Conservation (phyloP, 2,329 filamentous ascomycete genomes). For the Talaromyces marneffei region DNA sequence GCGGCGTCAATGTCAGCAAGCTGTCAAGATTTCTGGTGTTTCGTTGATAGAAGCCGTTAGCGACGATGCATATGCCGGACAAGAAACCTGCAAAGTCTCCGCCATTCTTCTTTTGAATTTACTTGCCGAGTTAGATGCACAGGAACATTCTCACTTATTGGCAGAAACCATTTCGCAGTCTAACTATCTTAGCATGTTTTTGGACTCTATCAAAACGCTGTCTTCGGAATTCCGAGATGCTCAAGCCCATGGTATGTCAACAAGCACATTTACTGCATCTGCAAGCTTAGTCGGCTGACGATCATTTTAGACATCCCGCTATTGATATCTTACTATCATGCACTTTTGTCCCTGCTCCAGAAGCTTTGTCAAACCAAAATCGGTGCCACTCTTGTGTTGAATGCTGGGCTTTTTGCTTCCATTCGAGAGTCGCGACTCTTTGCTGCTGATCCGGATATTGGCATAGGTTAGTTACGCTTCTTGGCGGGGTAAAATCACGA, state of each 20-base stretch:
- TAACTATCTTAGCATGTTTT: conserved; percentile 84
- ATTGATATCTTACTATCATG: conserved; percentile 59
- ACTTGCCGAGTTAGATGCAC: conserved; percentile 65
- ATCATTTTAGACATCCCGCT: conserved; percentile 45
- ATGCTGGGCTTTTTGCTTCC: conserved; percentile 78
- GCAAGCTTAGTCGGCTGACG: not conserved
- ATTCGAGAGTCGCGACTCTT: conserved; percentile 81
- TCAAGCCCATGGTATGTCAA: conserved; percentile 49
- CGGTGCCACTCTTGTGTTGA: conserved; percentile 83
- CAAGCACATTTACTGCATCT: not conserved
- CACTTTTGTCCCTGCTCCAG: conserved; percentile 74
- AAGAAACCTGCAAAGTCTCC: conserved; percentile 73
- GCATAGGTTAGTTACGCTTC: conserved; percentile 50
- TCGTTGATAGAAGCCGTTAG: conserved; percentile 79
- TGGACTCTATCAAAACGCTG: conserved; percentile 78
- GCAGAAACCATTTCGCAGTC: conserved; percentile 74
- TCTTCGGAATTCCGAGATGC: conserved; percentile 64
- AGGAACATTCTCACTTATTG: conserved; percentile 66
- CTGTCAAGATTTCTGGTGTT: conserved; percentile 73
- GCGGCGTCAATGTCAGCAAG: conserved; percentile 54
- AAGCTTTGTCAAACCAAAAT: conserved; percentile 74
- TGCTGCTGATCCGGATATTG: conserved; percentile 83
- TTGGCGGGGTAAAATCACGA: conserved; percentile 14
- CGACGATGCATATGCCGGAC: conserved; percentile 85
- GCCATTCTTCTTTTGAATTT: conserved; percentile 79